Conservation (phyloP, 495 filamentous ascomycete genomes). For the Chaetomium tenue region DNA sequence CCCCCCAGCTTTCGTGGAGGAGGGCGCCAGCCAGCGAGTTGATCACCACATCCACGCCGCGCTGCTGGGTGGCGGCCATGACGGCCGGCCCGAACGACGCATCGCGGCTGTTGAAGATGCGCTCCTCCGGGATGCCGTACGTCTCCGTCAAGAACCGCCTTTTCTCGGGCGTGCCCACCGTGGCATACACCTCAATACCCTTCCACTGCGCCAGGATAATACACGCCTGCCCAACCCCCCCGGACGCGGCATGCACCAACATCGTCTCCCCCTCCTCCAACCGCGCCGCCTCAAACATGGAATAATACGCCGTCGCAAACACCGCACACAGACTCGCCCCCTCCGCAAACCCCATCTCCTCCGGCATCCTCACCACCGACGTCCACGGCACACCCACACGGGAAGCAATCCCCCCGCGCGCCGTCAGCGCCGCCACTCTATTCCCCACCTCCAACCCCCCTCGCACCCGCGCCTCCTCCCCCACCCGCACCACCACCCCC, state of each 20-base stretch:
- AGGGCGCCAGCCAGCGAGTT: background rate
- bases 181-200: slow-evolving; percentile 56
- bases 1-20: background rate
- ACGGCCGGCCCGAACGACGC: background rate
- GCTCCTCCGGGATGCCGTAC: slow-evolving; percentile 48
- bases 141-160: slow-evolving; percentile 42
- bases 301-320: slow-evolving; percentile 40
- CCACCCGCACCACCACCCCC: slow-evolving; percentile 50
- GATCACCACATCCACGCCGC: background rate
- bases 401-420: no score
- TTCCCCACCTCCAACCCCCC: slow-evolving; percentile 42
- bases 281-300: slow-evolving; percentile 38
- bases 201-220: slow-evolving; percentile 50
- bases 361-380: slow-evolving; percentile 18
- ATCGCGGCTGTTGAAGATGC: slow-evolving; percentile 49
- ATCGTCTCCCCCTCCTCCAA: slow-evolving; percentile 50
- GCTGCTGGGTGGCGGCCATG: background rate
- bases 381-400: slow-evolving; percentile 31
- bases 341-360: slow-evolving; percentile 36
- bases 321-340: slow-evolving; percentile 33
- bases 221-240: slow-evolving; percentile 57
- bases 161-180: slow-evolving; percentile 50
- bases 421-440: background rate
- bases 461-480: slow-evolving; percentile 40
- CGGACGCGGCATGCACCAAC: slow-evolving; percentile 57